Evolutionary conservation across 371 early-diverging fungal species (phyloP).

Genomic region (Rhizopus stolonifer): DNA sequence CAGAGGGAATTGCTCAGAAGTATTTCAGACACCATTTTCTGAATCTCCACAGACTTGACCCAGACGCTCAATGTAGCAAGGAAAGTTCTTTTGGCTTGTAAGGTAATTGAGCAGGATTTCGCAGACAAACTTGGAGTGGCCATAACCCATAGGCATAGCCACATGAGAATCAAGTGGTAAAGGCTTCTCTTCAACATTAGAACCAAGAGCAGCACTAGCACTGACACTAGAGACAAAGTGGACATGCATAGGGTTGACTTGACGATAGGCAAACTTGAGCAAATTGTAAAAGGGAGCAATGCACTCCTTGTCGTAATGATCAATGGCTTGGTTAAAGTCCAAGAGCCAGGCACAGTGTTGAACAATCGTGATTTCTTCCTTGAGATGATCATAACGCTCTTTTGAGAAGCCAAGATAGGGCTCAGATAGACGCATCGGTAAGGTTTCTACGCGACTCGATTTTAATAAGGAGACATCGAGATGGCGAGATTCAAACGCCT

Average conservation of each 20-base stretch:
- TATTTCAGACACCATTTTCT: constrained; percentile 43
- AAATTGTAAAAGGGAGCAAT: constrained; percentile 37
- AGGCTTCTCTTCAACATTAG: constrained; percentile 23
- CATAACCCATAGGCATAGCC: constrained; percentile 45
- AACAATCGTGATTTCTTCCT: constrained; percentile 30
- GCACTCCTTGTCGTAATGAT: constrained; percentile 34
- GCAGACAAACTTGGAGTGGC: constrained; percentile 42
- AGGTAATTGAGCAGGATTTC: constrained; percentile 34
- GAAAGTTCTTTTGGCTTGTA: constrained; percentile 32
- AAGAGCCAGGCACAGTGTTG: constrained; percentile 39
- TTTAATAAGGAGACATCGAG: constrained; percentile 11
- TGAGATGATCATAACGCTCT: constrained; percentile 21
- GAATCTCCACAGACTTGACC: constrained; percentile 48
- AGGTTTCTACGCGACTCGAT: constrained; percentile 2
- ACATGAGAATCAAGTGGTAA: constrained; percentile 29
- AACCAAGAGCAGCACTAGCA: constrained; percentile 14
- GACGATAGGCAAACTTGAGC: constrained; percentile 33
- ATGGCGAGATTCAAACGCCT: constrained; percentile 26
- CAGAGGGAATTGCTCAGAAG: constrained; percentile 37
- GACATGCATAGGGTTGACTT: constrained; percentile 34
- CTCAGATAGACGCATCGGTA: constrained; percentile 19
- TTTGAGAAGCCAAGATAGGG: constrained; percentile 26
- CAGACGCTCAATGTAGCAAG: constrained; percentile 36
- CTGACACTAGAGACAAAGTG: constrained; percentile 40
- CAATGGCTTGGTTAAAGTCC: constrained; percentile 33